phyloP scores from a whole-genome alignment of 345 rosid genomes.

The Triadica sebifera region DNA sequence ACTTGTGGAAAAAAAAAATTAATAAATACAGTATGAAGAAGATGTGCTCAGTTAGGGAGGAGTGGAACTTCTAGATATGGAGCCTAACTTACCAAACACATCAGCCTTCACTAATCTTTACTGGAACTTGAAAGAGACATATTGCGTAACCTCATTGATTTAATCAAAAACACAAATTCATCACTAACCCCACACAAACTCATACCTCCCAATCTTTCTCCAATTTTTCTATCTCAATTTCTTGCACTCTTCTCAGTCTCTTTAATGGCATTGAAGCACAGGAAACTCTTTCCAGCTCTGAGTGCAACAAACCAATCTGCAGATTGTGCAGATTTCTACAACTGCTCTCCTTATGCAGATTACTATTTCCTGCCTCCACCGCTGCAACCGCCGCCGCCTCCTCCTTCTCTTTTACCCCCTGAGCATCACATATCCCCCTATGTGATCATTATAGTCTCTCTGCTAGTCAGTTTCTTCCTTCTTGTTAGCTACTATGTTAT shows the following conservation, averaged over 20 bases:
- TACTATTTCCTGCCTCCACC: conserved; percentile 39
- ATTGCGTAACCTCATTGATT: conserved; percentile 6
- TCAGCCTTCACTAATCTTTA: not conserved
- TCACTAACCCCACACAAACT: conserved; percentile 2
- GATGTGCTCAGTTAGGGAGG: not conserved
- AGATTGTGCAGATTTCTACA: conserved; percentile 48
- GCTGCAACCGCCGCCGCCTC: conserved; percentile 18
- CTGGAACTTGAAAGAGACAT: conserved; percentile 31
- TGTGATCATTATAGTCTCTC: conserved; percentile 37
- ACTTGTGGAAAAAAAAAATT: not conserved
- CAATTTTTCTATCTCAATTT: not conserved
- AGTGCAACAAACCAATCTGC: conserved; percentile 39
- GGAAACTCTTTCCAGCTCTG: conserved; percentile 47
- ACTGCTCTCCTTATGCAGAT: conserved; percentile 44
- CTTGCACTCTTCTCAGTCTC: conserved; percentile 10
- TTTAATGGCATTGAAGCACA: conserved; percentile 42
- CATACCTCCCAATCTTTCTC: not conserved
- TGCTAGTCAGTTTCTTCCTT: conserved; percentile 40
- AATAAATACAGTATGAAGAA: no score
- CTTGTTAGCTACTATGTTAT: conserved; percentile 40
- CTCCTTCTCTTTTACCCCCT: conserved; percentile 8
- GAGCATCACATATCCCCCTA: conserved; percentile 30
- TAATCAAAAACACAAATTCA: conserved; percentile 14
- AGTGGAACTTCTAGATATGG: not conserved
- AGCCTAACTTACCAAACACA: not conserved